Conservation (phyloP, 163 green algal genomes). For the Chlorella variabilis region DNA sequence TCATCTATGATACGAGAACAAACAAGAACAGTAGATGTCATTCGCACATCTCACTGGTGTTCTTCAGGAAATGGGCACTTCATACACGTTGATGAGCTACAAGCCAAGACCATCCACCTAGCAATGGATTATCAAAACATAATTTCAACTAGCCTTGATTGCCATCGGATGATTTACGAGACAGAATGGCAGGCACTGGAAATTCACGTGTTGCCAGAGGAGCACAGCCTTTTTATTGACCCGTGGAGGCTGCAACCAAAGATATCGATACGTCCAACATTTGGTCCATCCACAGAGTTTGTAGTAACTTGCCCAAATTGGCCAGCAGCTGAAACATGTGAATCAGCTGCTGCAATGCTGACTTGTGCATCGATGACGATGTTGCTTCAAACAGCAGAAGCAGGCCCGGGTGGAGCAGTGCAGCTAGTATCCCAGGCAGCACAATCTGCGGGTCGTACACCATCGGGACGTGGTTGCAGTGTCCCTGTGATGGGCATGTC, state of each 20-base stretch:
- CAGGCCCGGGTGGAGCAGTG: not conserved
- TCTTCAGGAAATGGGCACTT: too few species aligned
- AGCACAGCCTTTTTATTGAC: too few species aligned
- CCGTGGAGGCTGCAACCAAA: not conserved
- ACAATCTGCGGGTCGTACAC: not conserved
- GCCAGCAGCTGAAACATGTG: not conserved
- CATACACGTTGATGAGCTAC: not conserved
- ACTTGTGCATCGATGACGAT: not conserved
- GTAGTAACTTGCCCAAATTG: not conserved
- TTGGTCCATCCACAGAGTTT: not conserved
- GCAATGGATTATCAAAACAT: too few species aligned
- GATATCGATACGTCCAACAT: not conserved
- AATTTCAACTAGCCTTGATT: not conserved
- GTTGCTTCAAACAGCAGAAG: not conserved
- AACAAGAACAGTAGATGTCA: not conserved
- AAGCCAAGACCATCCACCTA: constrained; percentile 3
- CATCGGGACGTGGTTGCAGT: too few species aligned
- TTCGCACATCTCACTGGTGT: constrained; percentile 34
- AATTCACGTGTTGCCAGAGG: not conserved
- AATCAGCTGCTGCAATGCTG: not conserved
- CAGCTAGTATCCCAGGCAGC: not conserved
- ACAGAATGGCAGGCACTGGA: constrained; percentile 42
- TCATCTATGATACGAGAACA: too few species aligned
- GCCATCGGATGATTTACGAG: constrained; percentile 36
- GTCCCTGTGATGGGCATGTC: not conserved